Base-by-base conservation (phyloP, 2,329 filamentous ascomycete genomes). In the Xylariales sp. region DNA sequence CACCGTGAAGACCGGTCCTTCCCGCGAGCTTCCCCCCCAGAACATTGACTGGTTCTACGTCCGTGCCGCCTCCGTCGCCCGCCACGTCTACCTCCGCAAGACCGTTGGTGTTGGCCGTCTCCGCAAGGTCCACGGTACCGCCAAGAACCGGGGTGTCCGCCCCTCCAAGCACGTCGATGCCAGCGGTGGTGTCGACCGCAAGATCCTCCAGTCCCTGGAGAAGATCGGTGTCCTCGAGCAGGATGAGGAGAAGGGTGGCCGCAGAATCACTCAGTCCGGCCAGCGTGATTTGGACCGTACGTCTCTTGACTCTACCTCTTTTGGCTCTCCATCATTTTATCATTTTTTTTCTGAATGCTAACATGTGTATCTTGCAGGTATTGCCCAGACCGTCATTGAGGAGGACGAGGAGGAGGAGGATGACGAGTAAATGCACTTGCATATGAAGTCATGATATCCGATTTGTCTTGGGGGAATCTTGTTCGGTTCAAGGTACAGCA, bases 81-180 rank as follows among this genome's bases (percentile, higher is more conserved):
- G 90, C 65, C 91, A 97, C 80, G 84, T 98, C 78, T 98, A 98
- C 81, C 80, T 98, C 70, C 87, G 93, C 77, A 98, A 98, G 82
- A 96, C 90, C 50, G 90, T 98, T 66, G 93, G 93, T 80, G 88
- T 98, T 57, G 93, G 93, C 73, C 89, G 93, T 65, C 83, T 98
- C 59, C 86, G 91, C 71, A 95, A 95, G 78, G 86, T 85, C 53
- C 93, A 98, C 82, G 93, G 89, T 61, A 85, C 81, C 58, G 85
- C 86, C 77, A 96, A 95, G 84, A 98, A 97, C 85, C 89, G 93
- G 59, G 93, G 93, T 60, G 81, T 81, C 58, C 81, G 85, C 56
- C 93, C 93, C 66, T 88, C 23, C 8, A 25, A 25, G 23, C 23
- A 25, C 23, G 23, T 95, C 61, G 86, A 96, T 66, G 93, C 90